Evolutionary conservation across 352 stramenopile genomes (phyloP).

Genomic region (Plasmopara halstedii): DNA sequence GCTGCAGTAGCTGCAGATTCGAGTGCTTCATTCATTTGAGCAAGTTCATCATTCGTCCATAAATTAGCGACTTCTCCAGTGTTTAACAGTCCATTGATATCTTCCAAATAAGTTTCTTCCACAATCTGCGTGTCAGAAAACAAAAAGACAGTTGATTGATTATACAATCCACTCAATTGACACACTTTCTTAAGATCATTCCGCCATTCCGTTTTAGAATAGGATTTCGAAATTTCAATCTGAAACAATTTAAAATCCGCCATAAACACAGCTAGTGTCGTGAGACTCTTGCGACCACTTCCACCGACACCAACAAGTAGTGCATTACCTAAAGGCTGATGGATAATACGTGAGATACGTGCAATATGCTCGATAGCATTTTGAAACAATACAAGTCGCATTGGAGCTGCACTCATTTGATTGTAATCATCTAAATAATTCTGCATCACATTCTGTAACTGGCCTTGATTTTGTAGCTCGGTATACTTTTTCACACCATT

Average conservation of each 20-base stretch:
- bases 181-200: conserved; percentile 90
- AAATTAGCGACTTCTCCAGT: conserved; percentile 91
- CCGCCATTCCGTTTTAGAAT: conserved; percentile 88
- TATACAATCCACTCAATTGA: conserved; percentile 66
- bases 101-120: conserved; percentile 88
- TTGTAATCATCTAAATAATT: conserved; percentile 95
- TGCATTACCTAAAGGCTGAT: conserved; percentile 90
- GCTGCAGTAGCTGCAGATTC: conserved; percentile 55
- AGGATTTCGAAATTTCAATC: conserved; percentile 95
- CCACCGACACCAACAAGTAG: conserved; percentile 91
- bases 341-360: conserved; percentile 89
- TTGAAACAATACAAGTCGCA: conserved; percentile 93
- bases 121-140: conserved; percentile 93
- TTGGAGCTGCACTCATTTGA: conserved; percentile 90
- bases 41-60: conserved; percentile 86
- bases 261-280: conserved; percentile 90
- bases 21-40: conserved; percentile 72
- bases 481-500: conserved; percentile 71
- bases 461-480: conserved; percentile 77
- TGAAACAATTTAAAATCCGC: conserved; percentile 92
- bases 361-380: conserved; percentile 93
- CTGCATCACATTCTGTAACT: conserved; percentile 82
- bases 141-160: conserved; percentile 88
- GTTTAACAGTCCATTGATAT: conserved; percentile 92
- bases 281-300: conserved; percentile 89